Percentiles rank a stretch among this genome's conserved stretches.
These are phyloP conservation scores for Dendrobium huoshanense DNA, from an alignment of 106 monocot species.

Conservation along the genomic window DNA sequence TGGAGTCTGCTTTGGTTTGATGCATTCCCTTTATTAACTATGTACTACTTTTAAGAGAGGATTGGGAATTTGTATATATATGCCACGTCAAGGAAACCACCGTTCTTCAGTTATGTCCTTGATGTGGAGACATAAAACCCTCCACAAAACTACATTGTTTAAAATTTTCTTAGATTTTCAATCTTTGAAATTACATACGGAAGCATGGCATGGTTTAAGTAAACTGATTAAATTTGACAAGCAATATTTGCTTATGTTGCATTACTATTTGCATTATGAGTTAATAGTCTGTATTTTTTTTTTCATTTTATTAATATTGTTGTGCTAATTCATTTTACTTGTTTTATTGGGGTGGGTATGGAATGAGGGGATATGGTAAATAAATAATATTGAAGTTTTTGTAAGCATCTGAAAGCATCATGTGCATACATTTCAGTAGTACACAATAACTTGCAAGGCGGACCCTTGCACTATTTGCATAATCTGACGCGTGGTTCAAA, in stretches of 20 bases:
- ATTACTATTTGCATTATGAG: not conserved
- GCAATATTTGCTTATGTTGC: not conserved
- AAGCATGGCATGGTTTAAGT: not conserved
- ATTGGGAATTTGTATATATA: not conserved
- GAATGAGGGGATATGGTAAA: not conserved
- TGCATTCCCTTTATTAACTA: not conserved
- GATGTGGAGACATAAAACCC: not conserved
- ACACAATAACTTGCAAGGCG: too few relatives aligned
- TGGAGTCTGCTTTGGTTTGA: not conserved
- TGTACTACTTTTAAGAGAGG: not conserved
- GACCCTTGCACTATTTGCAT: too few relatives aligned
- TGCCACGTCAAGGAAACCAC: not conserved
- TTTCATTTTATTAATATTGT: conserved; percentile 2
- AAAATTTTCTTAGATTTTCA: not conserved
- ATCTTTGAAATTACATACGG: not conserved
- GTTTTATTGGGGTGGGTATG: not conserved
- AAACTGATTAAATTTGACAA: not conserved
- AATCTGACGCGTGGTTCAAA: too few relatives aligned
- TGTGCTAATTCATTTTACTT: not conserved
- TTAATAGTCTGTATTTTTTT: not conserved
- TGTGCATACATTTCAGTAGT: too few relatives aligned
- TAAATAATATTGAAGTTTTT: not conserved
- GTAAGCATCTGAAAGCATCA: not conserved
- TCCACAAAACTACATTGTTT: not conserved
- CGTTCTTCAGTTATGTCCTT: not conserved